phyloP scores from a whole-genome alignment of 108 stramenopile genomes.

The Stephanodiscus minutulus region DNA sequence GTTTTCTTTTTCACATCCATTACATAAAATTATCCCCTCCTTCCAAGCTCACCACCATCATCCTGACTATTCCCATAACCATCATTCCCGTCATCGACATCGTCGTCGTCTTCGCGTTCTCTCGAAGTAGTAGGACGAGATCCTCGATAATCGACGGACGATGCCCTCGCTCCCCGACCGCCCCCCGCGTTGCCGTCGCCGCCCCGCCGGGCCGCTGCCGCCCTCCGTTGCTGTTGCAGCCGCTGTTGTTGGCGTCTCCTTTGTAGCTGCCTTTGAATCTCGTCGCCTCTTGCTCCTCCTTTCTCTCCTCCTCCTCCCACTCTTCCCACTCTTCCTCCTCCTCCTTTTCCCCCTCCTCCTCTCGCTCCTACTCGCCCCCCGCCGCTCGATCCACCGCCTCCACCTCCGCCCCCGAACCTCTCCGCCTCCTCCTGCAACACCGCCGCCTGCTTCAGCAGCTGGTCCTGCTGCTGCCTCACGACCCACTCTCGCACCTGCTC shows the following conservation, averaged over 20 bases:
- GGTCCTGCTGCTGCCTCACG: conserved; percentile 35
- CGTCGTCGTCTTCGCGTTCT: not conserved
- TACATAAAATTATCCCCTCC: not conserved
- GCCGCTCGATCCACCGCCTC: not conserved
- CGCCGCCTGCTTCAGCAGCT: conserved; percentile 31
- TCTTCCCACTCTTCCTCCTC: not conserved
- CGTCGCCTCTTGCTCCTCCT: not conserved
- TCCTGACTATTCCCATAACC: not conserved
- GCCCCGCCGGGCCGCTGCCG: not conserved
- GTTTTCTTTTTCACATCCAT: too few relatives aligned
- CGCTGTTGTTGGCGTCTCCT: not conserved
- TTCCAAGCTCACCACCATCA: not conserved
- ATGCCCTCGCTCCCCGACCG: not conserved
- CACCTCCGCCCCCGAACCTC: conserved; percentile 9
- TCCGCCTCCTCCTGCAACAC: conserved; percentile 36
- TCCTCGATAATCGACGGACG: not conserved
- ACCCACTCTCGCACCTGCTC: conserved; percentile 43
- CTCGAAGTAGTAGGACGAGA: not conserved
- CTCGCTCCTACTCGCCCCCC: not conserved
- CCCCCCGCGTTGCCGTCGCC: not conserved
- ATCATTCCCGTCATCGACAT: not conserved
- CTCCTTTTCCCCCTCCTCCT: not conserved
- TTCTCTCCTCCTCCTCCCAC: not conserved
- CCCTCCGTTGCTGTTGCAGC: not conserved
- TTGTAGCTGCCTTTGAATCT: not conserved